These are phyloP conservation scores for Fusarium concolor DNA, from an alignment of 2,329 filamentous ascomycete species.

Conservation along the genomic window DNA sequence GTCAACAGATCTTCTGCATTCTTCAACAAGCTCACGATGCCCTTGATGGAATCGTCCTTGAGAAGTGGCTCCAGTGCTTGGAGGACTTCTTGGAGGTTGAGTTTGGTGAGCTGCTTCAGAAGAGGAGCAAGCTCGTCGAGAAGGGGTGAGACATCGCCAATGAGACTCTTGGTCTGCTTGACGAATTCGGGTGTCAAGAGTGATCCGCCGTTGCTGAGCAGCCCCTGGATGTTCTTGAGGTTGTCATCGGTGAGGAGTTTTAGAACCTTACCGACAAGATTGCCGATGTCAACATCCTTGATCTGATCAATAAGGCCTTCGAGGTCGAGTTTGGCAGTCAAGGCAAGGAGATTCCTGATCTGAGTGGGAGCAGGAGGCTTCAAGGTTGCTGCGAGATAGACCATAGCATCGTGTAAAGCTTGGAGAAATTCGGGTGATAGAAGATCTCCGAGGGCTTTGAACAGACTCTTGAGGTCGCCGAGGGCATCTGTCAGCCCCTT, in stretches of 20 bases:
- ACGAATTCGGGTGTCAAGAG: conserved; percentile 49
- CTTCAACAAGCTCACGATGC: conserved; percentile 45
- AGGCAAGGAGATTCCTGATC: conserved; percentile 46
- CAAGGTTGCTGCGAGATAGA: conserved; percentile 55
- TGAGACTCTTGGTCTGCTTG: conserved; percentile 41
- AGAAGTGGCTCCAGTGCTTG: conserved; percentile 53
- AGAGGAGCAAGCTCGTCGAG: conserved; percentile 49
- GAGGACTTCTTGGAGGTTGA: conserved; percentile 51
- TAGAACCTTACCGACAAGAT: conserved; percentile 48
- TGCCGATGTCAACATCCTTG: conserved; percentile 48
- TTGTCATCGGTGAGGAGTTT: conserved; percentile 49
- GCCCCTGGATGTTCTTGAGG: conserved; percentile 49
- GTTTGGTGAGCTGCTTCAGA: conserved; percentile 46
- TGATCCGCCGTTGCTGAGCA: conserved; percentile 53
- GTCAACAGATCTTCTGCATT: conserved; percentile 49
- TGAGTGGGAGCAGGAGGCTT: conserved; percentile 52
- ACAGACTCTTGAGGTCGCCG: conserved; percentile 40
- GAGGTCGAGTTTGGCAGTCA: conserved; percentile 50
- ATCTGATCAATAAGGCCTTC: conserved; percentile 50
- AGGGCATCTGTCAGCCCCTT: conserved; percentile 43
- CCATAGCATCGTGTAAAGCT: conserved; percentile 55
- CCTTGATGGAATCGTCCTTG: conserved; percentile 36
- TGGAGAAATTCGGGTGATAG: conserved; percentile 55
- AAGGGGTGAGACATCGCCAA: conserved; percentile 48
- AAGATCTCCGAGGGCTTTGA: conserved; percentile 48